These are phyloP conservation scores for Huntiella abstrusa DNA, from an alignment of 2,329 filamentous ascomycete genomes.

Conservation along the genomic window DNA sequence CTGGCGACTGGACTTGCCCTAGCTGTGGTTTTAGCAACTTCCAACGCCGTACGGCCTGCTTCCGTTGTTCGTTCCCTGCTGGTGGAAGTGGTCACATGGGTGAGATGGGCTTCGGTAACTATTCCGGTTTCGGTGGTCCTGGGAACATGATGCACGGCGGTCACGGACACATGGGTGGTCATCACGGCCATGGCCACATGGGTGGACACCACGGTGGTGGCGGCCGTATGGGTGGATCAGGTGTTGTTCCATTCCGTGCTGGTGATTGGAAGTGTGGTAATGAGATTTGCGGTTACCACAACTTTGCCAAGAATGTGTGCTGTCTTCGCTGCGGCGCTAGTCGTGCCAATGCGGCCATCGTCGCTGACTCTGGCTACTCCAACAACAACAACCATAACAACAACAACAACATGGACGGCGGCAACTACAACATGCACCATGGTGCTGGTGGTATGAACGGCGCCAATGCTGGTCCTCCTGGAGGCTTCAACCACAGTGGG, in stretches of 20 bases:
- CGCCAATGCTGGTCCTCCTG: conserved; percentile 29
- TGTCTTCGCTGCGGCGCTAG: conserved; percentile 92
- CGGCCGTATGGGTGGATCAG: conserved; percentile 60
- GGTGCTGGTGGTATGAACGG: conserved; percentile 19
- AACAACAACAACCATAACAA: conserved; percentile 76
- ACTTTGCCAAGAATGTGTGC: conserved; percentile 98
- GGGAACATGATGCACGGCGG: conserved; percentile 50
- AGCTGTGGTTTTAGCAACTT: conserved; percentile 99
- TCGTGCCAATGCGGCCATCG: conserved; percentile 79
- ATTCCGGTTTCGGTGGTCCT: conserved; percentile 46
- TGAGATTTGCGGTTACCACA: conserved; percentile 94
- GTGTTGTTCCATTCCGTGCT: conserved; percentile 87
- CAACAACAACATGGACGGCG: conserved; percentile 19
- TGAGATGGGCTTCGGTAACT: conserved; percentile 40
- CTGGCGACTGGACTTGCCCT: conserved; percentile 97
- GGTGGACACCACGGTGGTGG: conserved; percentile 31
- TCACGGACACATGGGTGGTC: conserved; percentile 21
- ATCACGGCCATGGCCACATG: conserved; percentile 26
- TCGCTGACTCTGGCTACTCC: conserved; percentile 82
- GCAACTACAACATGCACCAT: conserved; percentile 7
- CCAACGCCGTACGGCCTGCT: conserved; percentile 92
- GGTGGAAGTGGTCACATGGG: conserved; percentile 56
- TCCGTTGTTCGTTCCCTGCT: conserved; percentile 97
- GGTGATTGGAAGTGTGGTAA: conserved; percentile 99
- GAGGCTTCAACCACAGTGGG: background rate